A percentile compares a stretch with the other conserved stretches of the same genome.
These are phyloP conservation scores for Cornus florida DNA, from an alignment of 148 eudicot species.

Conservation along the genomic window DNA sequence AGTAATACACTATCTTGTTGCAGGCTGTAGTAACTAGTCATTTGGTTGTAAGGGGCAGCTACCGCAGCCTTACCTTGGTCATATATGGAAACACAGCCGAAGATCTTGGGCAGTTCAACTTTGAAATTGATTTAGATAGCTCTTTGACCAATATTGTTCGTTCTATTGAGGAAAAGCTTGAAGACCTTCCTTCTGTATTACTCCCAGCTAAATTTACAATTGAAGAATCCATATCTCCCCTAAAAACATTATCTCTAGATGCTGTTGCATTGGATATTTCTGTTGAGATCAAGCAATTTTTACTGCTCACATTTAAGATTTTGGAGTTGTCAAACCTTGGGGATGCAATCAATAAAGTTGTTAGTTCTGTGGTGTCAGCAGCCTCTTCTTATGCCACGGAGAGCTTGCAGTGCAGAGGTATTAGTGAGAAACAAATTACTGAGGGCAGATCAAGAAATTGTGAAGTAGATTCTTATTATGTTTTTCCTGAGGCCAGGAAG, in stretches of 20 bases:
- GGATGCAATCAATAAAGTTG: constrained; percentile 38
- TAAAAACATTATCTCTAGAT: constrained; percentile 55
- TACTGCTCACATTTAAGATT: constrained; percentile 61
- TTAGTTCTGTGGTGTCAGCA: constrained; percentile 51
- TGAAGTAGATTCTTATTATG: constrained; percentile 36
- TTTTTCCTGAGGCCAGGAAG: constrained; percentile 50
- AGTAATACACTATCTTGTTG: constrained; percentile 18
- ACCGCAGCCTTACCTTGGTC: constrained; percentile 95
- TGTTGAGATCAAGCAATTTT: constrained; percentile 55
- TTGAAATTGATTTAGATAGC: constrained; percentile 90
- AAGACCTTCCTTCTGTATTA: constrained; percentile 86
- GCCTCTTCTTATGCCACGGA: constrained; percentile 59
- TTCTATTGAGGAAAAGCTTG: constrained; percentile 73
- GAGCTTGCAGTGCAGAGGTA: constrained; percentile 40
- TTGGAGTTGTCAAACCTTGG: constrained; percentile 46
- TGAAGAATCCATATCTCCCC: constrained; percentile 58
- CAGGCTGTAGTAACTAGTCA: constrained; percentile 97
- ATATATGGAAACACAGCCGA: constrained; percentile 96
- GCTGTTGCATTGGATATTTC: constrained; percentile 55
- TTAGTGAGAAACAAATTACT: constrained; percentile 37
- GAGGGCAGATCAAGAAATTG: constrained; percentile 28
- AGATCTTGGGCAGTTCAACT: constrained; percentile 94
- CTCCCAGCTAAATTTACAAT: constrained; percentile 42
- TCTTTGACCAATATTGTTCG: constrained; percentile 73
- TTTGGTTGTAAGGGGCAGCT: constrained; percentile 95